These are phyloP conservation scores for Leucogyrophana mollusca DNA, from an alignment of 768 basidiomycete species.

Conservation along the genomic window DNA sequence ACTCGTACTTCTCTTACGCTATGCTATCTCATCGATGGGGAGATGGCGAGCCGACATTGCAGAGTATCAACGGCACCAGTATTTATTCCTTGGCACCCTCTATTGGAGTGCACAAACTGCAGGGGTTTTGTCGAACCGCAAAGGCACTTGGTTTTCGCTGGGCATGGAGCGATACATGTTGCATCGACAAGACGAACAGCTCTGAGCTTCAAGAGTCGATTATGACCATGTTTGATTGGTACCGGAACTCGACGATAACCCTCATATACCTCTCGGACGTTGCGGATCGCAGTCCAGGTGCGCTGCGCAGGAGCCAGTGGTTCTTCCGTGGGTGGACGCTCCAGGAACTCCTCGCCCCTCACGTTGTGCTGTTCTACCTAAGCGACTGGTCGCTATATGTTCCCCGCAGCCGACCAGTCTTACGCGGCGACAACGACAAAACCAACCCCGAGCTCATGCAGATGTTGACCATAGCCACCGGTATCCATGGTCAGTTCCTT, in stretches of 20 bases:
- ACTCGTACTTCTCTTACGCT: slow-evolving; percentile 16
- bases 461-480: slow-evolving; percentile 14
- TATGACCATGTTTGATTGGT: slow-evolving; percentile 30
- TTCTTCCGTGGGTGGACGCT: slow-evolving; percentile 25
- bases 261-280: slow-evolving; percentile 23
- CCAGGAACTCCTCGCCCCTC: slow-evolving; percentile 26
- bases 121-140: slow-evolving; percentile 16
- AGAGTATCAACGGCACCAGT: slow-evolving; percentile 13
- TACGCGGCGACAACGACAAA: slow-evolving; percentile 19
- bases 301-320: slow-evolving; percentile 19
- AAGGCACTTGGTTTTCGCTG: slow-evolving; percentile 18
- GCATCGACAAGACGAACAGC: slow-evolving; percentile 27
- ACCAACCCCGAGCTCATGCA: slow-evolving; percentile 9
- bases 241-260: slow-evolving; percentile 21
- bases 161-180: slow-evolving; percentile 29
- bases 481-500: slow-evolving; percentile 15
- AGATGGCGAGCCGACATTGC: slow-evolving; percentile 11
- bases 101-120: slow-evolving; percentile 12
- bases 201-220: slow-evolving; percentile 27
- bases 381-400: slow-evolving; percentile 19
- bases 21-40: slow-evolving; percentile 27
- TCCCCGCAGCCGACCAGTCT: slow-evolving; percentile 13
- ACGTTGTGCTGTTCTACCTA: slow-evolving; percentile 18
- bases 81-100: slow-evolving; percentile 16
- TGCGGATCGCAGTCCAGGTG: slow-evolving; percentile 9